phyloP scores from a whole-genome alignment of 306 rosid species.

The Geum urbanum region DNA sequence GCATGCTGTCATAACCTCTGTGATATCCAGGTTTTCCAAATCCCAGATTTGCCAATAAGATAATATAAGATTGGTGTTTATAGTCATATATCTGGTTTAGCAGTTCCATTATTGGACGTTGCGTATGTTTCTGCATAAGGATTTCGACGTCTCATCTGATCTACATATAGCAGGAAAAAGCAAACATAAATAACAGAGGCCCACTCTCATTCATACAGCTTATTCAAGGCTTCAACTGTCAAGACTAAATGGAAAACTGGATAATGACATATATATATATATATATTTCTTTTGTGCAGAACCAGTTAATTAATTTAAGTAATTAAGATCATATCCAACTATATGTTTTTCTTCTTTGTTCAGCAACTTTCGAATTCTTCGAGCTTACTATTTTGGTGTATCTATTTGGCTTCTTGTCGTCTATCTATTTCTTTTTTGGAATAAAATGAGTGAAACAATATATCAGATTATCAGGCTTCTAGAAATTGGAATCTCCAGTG shows the following conservation, averaged over 20 bases:
- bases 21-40: slow-evolving; percentile 12
- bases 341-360: slow-evolving; percentile 15
- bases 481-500: not conserved
- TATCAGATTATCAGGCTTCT: not conserved
- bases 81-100: not conserved
- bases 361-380: slow-evolving; percentile 6
- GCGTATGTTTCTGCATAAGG: slow-evolving; percentile 22
- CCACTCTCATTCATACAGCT: slow-evolving; percentile 36
- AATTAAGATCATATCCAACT: slow-evolving; percentile 22
- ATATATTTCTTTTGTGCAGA: not conserved
- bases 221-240: slow-evolving; percentile 8
- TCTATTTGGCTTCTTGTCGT: not conserved
- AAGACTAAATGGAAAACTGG: slow-evolving; percentile 34
- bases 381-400: not conserved
- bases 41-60: slow-evolving; percentile 14
- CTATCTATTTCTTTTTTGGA: not conserved
- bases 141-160: slow-evolving; percentile 51
- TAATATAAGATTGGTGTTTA: not conserved
- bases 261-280: not conserved
- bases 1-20: not conserved
- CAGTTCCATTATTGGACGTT: slow-evolving; percentile 31
- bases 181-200: slow-evolving; percentile 24
- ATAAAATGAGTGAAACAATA: not conserved
- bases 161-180: slow-evolving; percentile 16
- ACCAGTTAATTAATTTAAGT: not conserved